phyloP scores from a whole-genome alignment of 2,329 filamentous ascomycete genomes.

The Venturia nashicola region DNA sequence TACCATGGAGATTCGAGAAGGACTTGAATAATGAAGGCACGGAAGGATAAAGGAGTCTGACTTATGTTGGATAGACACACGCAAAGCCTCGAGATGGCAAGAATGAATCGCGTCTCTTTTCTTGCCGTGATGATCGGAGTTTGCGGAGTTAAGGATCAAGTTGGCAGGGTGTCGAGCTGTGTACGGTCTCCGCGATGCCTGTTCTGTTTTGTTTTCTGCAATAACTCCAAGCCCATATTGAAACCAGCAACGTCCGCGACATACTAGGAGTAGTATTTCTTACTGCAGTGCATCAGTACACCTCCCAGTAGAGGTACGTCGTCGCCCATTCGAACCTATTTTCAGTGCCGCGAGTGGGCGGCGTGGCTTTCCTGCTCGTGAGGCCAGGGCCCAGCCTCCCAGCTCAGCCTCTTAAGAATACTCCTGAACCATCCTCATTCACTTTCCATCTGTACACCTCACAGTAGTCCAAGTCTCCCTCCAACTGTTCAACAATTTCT shows the following conservation, averaged over 20 bases:
- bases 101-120: neutral
- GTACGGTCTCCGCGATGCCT: neutral
- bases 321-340: too few relatives aligned
- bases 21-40: too few relatives aligned
- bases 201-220: neutral
- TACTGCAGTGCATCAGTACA: neutral
- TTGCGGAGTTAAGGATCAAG: too few relatives aligned
- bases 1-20: too few relatives aligned
- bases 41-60: too few relatives aligned
- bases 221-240: neutral
- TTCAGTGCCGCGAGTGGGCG: neutral
- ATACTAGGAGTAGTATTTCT: neutral
- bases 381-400: neutral
- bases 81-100: neutral
- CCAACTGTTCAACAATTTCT: neutral
- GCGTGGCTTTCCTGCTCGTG: neutral
- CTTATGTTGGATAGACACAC: neutral
- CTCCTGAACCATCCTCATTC: neutral
- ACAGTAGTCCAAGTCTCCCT: neutral
- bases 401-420: neutral
- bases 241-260: neutral
- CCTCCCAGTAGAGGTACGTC: too few relatives aligned
- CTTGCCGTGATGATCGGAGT: neutral
- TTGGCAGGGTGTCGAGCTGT: neutral
- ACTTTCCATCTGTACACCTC: neutral